phyloP scores from a whole-genome alignment of 139 green algal genomes.

The Penium margaritaceum region DNA sequence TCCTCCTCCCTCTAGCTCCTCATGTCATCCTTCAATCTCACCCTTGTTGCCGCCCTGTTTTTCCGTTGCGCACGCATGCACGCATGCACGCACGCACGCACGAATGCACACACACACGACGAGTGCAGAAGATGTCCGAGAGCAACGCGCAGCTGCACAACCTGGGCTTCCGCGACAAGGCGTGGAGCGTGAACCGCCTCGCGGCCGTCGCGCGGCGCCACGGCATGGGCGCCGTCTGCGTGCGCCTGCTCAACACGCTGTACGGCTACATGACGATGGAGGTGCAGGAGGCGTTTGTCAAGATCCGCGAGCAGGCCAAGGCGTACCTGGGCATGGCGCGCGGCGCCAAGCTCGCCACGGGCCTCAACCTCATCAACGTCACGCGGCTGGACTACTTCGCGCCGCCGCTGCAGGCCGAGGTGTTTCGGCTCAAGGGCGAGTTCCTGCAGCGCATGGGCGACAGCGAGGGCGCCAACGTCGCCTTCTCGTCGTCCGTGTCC shows the following conservation, averaged over 20 bases:
- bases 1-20: too few relatives aligned
- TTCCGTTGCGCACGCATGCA: too few relatives aligned
- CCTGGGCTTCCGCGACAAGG: constrained; percentile 74
- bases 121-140: too few relatives aligned
- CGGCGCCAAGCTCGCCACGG: constrained; percentile 56
- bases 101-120: too few relatives aligned
- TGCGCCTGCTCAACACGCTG: constrained; percentile 76
- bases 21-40: too few relatives aligned
- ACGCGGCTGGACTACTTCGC: constrained; percentile 96
- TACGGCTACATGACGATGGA: constrained; percentile 96
- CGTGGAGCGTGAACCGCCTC: constrained; percentile 88
- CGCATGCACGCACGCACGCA: too few relatives aligned
- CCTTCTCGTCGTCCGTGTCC: constrained; percentile 71
- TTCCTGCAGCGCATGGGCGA: constrained; percentile 60
- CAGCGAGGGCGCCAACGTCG: constrained; percentile 43
- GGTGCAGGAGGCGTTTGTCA: constrained; percentile 91
- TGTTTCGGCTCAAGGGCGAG: constrained; percentile 77
- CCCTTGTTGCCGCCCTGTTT: too few relatives aligned
- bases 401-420: constrained; percentile 75
- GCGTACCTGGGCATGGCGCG: constrained; percentile 57
- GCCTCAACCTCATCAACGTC: constrained; percentile 81
- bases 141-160: constrained; percentile 66
- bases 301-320: constrained; percentile 82
- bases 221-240: constrained; percentile 39
- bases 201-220: constrained; percentile 73